Evolutionary conservation across 768 basidiomycete species (phyloP), one percentile per base, ranked within the genome.

Genomic region (Rhizopogon vesiculosus): DNA sequence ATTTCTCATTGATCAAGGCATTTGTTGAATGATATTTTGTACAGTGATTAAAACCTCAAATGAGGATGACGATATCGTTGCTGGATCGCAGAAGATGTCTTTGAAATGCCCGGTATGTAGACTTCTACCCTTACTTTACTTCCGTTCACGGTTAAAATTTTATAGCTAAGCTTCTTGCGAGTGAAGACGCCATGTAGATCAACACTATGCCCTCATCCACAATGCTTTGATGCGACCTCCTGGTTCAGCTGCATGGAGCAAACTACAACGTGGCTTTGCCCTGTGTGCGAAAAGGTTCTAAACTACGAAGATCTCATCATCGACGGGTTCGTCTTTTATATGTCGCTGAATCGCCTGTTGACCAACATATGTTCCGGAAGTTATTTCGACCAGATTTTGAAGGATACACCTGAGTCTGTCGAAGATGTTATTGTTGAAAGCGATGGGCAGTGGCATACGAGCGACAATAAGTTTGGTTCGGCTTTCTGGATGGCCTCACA

Each of bases 161-260:
- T 42, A 44, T 61, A 81, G 95, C 75, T 99, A 58, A 93, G 91
- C 44, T 97, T 89, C 68, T 82, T 86, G 69, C 89, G 95, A 6
- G 85, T 99, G 54, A 76, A 72, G 35, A 87, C 82, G 0, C 96
- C 97, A 7, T 86, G 90, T 67, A 89, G 96, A 31, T 95, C 97
- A 0, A 78, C 75, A n/a, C 76, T 78, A 56, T 98, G 97, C 65
- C 84, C 89, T 39, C 97, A 98, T 70, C 74, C 90, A 7, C 91
- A 94, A 62, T 99, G 97, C 69, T 99, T 98, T 71, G 97, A 99
- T 70, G 94, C 94, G 0, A 79, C 78, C 16, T 92, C 90, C 41
- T 99, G 94, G 94, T 92, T 89, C 65, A 87, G 87, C 5, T 85
- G 96, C 68, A 98, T 97, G 84, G 91, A 96, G 65, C 87, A 92